Evolutionary conservation across 805 yeast genomes (phyloP).

Genomic region (Candida orba): DNA sequence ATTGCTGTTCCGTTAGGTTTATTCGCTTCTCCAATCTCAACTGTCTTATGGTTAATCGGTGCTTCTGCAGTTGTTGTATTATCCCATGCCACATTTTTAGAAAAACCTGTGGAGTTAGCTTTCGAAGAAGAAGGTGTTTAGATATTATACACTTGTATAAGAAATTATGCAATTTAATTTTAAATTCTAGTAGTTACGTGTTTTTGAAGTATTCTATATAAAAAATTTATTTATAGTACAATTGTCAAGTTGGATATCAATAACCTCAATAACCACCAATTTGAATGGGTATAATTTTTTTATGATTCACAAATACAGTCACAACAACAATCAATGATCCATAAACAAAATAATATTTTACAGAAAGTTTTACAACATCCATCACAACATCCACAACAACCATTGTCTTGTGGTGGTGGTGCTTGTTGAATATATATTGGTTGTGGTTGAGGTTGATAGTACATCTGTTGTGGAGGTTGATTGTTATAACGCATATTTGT

Average conservation of each 20-base stretch:
- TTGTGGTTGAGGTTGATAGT: conserved; percentile 16
- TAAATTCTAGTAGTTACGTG: too few species aligned
- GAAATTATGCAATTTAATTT: too few species aligned
- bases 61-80: conserved; percentile 73
- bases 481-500: not conserved
- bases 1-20: conserved; percentile 77
- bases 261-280: not conserved
- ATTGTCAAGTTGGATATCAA: not conserved
- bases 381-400: conserved; percentile 14
- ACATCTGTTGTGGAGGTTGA: conserved; percentile 8
- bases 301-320: not conserved
- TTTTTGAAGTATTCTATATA: too few species aligned
- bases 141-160: not conserved
- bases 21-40: conserved; percentile 82
- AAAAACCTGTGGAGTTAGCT: conserved; percentile 91
- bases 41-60: conserved; percentile 88
- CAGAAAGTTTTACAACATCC: conserved; percentile 22
- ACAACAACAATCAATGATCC: conserved; percentile 25
- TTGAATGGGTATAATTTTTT: too few species aligned
- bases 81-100: conserved; percentile 85
- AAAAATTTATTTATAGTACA: not conserved
- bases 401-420: conserved; percentile 12
- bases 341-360: conserved; percentile 18
- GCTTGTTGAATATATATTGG: conserved; percentile 22
- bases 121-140: conserved; percentile 62